A percentile compares a stretch with the other conserved stretches of the same genome.
phyloP scores from a whole-genome alignment of 768 basidiomycete genomes.

The Suillus fuscotomentosus region DNA sequence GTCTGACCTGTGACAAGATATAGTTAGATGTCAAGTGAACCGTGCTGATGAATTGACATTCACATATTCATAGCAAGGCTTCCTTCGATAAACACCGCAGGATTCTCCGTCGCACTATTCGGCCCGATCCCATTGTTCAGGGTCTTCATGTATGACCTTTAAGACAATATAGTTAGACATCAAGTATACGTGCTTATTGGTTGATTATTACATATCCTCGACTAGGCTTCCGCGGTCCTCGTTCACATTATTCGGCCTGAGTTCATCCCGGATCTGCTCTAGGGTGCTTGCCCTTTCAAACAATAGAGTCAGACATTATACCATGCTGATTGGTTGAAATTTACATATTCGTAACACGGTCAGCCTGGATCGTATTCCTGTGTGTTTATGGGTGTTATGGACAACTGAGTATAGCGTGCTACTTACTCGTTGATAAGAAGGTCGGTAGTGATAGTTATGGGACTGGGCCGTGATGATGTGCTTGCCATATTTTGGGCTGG shows the following conservation, averaged over 20 bases:
- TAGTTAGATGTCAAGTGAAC: neutral
- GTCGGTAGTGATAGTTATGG: neutral
- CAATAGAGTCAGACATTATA: neutral
- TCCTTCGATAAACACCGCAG: neutral
- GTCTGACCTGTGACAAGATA: no score
- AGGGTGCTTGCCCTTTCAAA: neutral
- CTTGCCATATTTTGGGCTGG: no score
- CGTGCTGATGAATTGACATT: neutral
- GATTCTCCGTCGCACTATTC: neutral
- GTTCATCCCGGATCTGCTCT: no score
- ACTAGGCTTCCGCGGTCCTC: no score
- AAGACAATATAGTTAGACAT: no score
- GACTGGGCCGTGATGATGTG: neutral
- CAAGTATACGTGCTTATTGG: no score
- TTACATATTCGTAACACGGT: neutral
- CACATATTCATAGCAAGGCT: neutral
- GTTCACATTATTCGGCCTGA: no score
- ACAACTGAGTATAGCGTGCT: no score
- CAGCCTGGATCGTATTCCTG: neutral
- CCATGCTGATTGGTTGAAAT: neutral
- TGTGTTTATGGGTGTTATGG: no score
- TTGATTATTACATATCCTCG: no score
- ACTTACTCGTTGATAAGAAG: neutral
- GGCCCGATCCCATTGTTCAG: neutral
- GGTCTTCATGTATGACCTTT: no score